Conservation (phyloP, 2,329 filamentous ascomycete species). For the Phialophora expanda region DNA sequence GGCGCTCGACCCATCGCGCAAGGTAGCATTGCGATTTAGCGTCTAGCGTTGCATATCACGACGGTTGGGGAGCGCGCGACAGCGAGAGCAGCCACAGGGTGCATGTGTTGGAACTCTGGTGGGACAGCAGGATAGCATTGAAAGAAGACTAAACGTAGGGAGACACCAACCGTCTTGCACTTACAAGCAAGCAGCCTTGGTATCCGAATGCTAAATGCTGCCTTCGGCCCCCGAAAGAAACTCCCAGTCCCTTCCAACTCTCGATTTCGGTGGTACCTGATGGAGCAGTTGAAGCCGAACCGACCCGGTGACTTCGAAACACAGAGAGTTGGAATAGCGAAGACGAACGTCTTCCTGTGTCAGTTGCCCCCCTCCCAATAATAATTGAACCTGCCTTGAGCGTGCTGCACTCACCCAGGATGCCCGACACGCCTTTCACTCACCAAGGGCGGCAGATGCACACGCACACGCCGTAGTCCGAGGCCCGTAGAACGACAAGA, state of each 20-base stretch:
- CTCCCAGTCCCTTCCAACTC: not conserved
- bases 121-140: conserved; percentile 10
- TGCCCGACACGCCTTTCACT: conserved; percentile 6
- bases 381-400: conserved; percentile 5
- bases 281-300: not conserved
- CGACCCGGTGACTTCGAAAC: not conserved
- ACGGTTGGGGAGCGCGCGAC: not conserved
- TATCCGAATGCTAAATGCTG: conserved; percentile 31
- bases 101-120: not conserved
- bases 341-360: conserved; percentile 16
- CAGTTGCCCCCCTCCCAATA: conserved; percentile 18
- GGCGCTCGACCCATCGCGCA: not conserved
- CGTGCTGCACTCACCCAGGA: conserved; percentile 29
- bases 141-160: conserved; percentile 14
- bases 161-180: conserved; percentile 35
- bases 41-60: not conserved
- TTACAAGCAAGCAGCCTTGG: conserved; percentile 37
- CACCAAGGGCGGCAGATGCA: not conserved
- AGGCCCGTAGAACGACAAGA: not conserved
- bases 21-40: not conserved
- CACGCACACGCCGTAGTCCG: not conserved
- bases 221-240: conserved; percentile 10
- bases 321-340: not conserved
- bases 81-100: not conserved
- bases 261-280: not conserved